Base-by-base conservation (phyloP, 805 yeast species). In the Suhomyces pyralidae region DNA sequence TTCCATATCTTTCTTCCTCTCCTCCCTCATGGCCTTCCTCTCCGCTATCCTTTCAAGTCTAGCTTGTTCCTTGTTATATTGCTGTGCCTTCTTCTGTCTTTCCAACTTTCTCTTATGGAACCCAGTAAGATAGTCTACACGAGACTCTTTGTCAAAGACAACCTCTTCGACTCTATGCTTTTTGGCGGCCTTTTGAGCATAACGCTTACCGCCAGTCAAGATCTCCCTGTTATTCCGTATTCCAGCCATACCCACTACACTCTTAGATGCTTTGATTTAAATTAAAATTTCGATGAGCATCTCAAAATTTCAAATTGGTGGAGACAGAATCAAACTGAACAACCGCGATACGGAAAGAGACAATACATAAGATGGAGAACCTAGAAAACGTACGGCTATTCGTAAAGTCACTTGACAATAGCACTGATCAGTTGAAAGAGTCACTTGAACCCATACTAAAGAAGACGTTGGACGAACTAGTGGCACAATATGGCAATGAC, bases 101-200 rank as follows among this genome's bases (percentile, higher is more conserved):
- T 88, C 88, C 15, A 93, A 67, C 67, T 93, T 93, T 64, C 99
- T 81, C 72, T 93, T 93, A 69, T 94, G 98, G 69, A 93, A 93
- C 40, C 99, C 99, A 2, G 97, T 93, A 59, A 93, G 73, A 67
- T 84, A 93, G 55, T 93, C 96, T 67, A 78, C 71, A 66, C 97
- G 74, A n/a, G 87, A 80, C 17, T 80, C 88, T 57, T 83, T 82
- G 69, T 94, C 94, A 67, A 91, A 94, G 1, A 81, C 83, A 26
- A 94, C 96, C 67, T 90, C 97, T 25, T 82, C 92, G 2, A 89
- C 91, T 40, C 90, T 79, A 64, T 80, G 82, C 65, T 82, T 80
- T 65, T 81, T 82, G 32, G 78, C 77, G 64, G 84, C 86, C 58
- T 85, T 86, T 50, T 82, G 81, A 15, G 86, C 85, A 68, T 91